These are phyloP conservation scores for Epichloe scottii DNA, from an alignment of 2,329 filamentous ascomycete genomes.

Conservation along the genomic window DNA sequence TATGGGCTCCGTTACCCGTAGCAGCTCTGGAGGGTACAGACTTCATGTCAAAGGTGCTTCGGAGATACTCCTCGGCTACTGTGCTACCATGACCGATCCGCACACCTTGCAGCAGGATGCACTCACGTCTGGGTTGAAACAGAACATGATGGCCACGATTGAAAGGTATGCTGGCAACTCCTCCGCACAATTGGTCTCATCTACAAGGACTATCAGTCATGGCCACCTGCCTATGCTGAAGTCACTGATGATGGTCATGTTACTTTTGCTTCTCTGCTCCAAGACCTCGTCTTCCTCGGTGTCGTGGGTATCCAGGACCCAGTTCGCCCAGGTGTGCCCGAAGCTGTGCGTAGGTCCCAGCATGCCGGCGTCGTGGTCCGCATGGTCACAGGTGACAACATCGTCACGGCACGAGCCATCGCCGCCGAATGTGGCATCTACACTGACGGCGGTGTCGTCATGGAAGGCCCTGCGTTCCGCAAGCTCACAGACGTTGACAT, in stretches of 20 bases:
- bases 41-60: conserved; percentile 54
- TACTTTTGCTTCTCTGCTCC: conserved; percentile 55
- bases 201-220: conserved; percentile 72
- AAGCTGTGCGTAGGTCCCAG: conserved; percentile 61
- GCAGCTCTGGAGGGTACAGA: conserved; percentile 36
- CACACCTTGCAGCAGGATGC: conserved; percentile 34
- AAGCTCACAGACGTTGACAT: conserved; percentile 54
- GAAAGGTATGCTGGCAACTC: conserved; percentile 67
- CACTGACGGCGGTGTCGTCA: conserved; percentile 48
- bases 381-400: conserved; percentile 80
- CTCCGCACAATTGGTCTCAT: conserved; percentile 75
- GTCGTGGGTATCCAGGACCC: conserved; percentile 76
- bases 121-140: conserved; percentile 40
- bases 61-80: conserved; percentile 47
- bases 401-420: conserved; percentile 66
- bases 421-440: conserved; percentile 69
- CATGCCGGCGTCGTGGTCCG: conserved; percentile 66
- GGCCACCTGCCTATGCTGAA: conserved; percentile 53
- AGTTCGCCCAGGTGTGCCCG: conserved; percentile 58
- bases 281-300: conserved; percentile 53
- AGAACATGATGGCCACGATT: conserved; percentile 38
- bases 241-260: conserved; percentile 31
- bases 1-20: conserved; percentile 44
- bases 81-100: conserved; percentile 33
- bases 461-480: conserved; percentile 69